A percentile compares a stretch with the other conserved stretches of the same genome.
Evolutionary conservation across 371 early-diverging fungal genomes (phyloP).

Genomic region (Apophysomyces elegans): DNA sequence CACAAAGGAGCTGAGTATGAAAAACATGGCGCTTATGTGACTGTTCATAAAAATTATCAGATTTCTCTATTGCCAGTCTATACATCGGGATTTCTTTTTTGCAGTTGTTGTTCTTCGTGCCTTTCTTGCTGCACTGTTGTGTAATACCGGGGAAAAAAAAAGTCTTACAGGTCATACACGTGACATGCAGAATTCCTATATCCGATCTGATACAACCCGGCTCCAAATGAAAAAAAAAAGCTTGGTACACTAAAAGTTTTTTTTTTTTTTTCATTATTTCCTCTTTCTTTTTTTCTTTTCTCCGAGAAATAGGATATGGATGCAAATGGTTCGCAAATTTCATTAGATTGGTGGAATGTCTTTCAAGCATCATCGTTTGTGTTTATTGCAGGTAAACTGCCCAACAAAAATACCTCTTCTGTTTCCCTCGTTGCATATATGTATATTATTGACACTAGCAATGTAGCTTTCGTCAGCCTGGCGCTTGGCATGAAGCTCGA

Average conservation of each 20-base stretch:
- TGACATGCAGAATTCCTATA: neutral
- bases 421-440: too few species aligned
- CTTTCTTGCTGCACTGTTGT: slow-evolving; percentile 1
- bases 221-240: slow-evolving; percentile 1
- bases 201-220: slow-evolving; percentile 6
- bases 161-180: neutral
- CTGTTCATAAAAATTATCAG: slow-evolving; percentile 5
- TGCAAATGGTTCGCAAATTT: slow-evolving; percentile 18
- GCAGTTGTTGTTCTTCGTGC: slow-evolving; percentile 4
- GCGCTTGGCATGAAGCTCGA: slow-evolving; percentile 43
- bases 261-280: slow-evolving; percentile 15
- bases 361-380: slow-evolving; percentile 40
- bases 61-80: neutral
- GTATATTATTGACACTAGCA: neutral
- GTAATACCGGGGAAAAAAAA: slow-evolving; percentile 4
- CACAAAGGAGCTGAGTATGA: neutral
- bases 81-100: slow-evolving; percentile 4
- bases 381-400: slow-evolving; percentile 38
- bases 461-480: slow-evolving; percentile 37
- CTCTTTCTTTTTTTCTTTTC: slow-evolving; percentile 19
- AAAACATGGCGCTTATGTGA: neutral
- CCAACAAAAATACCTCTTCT: neutral
- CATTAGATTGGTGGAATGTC: slow-evolving; percentile 47
- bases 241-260: neutral
- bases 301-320: slow-evolving; percentile 10